Evolutionary conservation across 2,329 filamentous ascomycete species (phyloP).

Genomic region (Colletotrichum eleusines): DNA sequence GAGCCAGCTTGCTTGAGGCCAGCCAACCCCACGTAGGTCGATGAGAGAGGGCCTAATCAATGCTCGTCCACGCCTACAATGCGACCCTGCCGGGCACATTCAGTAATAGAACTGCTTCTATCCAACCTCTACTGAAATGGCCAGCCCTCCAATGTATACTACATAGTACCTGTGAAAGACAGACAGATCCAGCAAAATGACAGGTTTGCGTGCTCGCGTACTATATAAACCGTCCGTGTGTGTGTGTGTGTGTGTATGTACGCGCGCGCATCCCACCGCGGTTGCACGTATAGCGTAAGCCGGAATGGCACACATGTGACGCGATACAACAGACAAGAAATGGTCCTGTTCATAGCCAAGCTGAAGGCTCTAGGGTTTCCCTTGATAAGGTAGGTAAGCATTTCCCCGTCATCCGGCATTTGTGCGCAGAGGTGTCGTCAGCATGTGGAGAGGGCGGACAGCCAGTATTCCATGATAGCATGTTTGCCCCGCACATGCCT

Average conservation of each 20-base stretch:
- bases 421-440: constrained; percentile 32
- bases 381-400: constrained; percentile 4
- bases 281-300: not conserved
- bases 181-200: not conserved
- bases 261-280: not conserved
- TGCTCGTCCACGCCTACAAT: not conserved
- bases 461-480: constrained; percentile 22
- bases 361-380: not conserved
- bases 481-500: not conserved
- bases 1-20: not conserved
- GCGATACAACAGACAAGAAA: constrained; percentile 6
- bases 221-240: not conserved
- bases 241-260: not conserved
- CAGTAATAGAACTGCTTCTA: constrained; percentile 1
- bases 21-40: not conserved
- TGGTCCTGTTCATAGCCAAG: constrained; percentile 9
- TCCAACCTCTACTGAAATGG: not conserved
- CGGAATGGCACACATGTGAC: constrained; percentile 21
- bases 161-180: not conserved
- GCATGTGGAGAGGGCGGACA: constrained; percentile 29
- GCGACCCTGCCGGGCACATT: constrained; percentile 6
- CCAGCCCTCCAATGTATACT: not conserved
- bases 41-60: constrained; percentile 2
- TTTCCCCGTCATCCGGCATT: constrained; percentile 19
- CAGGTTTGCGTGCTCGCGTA: not conserved